A percentile compares a stretch with the other conserved stretches of the same genome.
phyloP scores from a whole-genome alignment of 1,139 yeast genomes.

The Pichia sp. region DNA sequence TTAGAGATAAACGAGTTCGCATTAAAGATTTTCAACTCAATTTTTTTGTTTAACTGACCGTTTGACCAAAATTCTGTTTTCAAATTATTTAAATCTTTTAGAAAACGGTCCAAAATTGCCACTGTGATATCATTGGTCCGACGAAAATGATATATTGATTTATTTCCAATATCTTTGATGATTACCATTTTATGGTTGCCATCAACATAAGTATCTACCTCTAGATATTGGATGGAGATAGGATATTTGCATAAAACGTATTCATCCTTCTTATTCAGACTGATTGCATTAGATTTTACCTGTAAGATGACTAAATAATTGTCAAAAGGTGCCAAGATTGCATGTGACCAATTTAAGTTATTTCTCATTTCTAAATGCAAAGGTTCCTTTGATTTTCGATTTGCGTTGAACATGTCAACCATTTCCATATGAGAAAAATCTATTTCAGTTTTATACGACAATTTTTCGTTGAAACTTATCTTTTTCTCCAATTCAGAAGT shows the following conservation, averaged over 20 bases:
- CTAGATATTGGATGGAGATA: slow-evolving; percentile 28
- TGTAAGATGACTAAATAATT: slow-evolving; percentile 27
- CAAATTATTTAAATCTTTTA: slow-evolving; percentile 20
- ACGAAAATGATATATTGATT: slow-evolving; percentile 18
- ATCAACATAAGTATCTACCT: slow-evolving; percentile 17
- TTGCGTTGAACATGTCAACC: slow-evolving; percentile 28
- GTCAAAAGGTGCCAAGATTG: slow-evolving; percentile 27
- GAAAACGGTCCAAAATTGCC: slow-evolving; percentile 24
- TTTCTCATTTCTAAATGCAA: slow-evolving; percentile 22
- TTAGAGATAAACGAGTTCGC: slow-evolving; percentile 21
- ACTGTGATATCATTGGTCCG: slow-evolving; percentile 22
- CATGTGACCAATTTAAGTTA: slow-evolving; percentile 22
- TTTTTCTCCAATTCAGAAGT: slow-evolving; percentile 30
- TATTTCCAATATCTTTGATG: slow-evolving; percentile 24
- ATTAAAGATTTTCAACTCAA: slow-evolving; percentile 24
- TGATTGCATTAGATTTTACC: slow-evolving; percentile 16
- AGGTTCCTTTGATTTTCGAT: slow-evolving; percentile 25
- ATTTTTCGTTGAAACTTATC: slow-evolving; percentile 27
- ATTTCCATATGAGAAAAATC: slow-evolving; percentile 28
- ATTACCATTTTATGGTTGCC: slow-evolving; percentile 18
- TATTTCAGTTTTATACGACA: slow-evolving; percentile 24
- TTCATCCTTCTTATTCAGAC: slow-evolving; percentile 15
- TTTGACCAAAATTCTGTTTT: slow-evolving; percentile 22
- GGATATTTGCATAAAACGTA: slow-evolving; percentile 24
- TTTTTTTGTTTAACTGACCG: slow-evolving; percentile 13